Conservation (phyloP, 345 rosid species). For the Populus simonii region DNA sequence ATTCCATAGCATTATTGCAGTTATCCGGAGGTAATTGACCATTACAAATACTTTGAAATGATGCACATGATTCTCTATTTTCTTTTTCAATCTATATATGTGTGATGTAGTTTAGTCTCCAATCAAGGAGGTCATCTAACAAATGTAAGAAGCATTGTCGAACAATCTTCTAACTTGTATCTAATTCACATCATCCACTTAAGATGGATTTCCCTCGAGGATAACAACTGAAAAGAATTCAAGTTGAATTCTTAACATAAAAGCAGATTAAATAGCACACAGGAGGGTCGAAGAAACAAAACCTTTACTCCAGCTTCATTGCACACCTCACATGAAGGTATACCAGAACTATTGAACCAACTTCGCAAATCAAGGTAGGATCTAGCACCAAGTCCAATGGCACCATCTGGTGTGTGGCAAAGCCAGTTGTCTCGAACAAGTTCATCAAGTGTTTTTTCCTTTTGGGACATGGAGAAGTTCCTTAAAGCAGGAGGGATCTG, state of each 20-base stretch:
- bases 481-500: conserved; percentile 64
- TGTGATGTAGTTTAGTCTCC: not conserved
- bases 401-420: conserved; percentile 49
- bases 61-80: not conserved
- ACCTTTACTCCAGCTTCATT: conserved; percentile 93
- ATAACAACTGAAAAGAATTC: not conserved
- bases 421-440: conserved; percentile 81
- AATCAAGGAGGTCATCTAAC: not conserved
- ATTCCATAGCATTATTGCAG: not conserved
- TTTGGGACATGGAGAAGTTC: conserved; percentile 77
- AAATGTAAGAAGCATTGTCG: not conserved
- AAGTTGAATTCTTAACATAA: not conserved
- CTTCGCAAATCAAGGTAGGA: conserved; percentile 83
- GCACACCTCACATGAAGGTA: conserved; percentile 83
- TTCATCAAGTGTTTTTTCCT: conserved; percentile 72
- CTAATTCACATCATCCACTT: not conserved
- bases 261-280: not conserved
- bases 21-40: not conserved
- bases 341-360: conserved; percentile 67
- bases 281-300: conserved; percentile 2
- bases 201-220: not conserved
- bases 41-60: not conserved
- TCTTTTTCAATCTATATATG: not conserved
- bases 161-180: not conserved
- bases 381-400: conserved; percentile 73